Conservation (phyloP, 1,284 basidiomycete genomes). For the Pseudozyma flocculosa region DNA sequence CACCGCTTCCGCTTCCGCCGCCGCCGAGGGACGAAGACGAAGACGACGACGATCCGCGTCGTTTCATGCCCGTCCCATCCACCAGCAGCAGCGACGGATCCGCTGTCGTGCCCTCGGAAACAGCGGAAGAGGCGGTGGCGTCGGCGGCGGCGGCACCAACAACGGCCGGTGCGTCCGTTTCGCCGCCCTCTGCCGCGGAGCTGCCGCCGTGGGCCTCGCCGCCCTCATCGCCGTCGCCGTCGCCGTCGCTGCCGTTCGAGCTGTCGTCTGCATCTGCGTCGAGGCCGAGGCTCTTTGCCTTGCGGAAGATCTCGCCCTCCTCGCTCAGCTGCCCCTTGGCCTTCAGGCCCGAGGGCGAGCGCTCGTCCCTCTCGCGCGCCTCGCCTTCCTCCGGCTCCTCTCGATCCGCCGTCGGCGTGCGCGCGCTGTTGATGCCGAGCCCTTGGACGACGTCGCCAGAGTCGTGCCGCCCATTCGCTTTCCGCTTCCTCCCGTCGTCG, state of each 20-base stretch:
- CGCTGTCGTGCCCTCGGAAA: not conserved
- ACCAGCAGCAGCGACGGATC: not conserved
- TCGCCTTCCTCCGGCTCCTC: constrained; percentile 7
- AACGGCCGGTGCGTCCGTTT: too few relatives aligned
- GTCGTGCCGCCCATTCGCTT: not conserved
- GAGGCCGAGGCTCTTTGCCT: constrained; percentile 28
- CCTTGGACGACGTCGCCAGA: constrained; percentile 5
- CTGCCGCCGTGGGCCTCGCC: not conserved
- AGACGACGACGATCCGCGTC: not conserved
- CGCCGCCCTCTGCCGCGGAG: too few relatives aligned
- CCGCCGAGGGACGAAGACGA: not conserved
- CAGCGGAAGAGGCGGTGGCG: too few relatives aligned
- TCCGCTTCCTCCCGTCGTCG: too few relatives aligned
- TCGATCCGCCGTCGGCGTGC: constrained; percentile 6
- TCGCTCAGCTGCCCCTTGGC: constrained; percentile 47
- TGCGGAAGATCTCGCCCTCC: constrained; percentile 49
- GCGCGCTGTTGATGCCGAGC: constrained; percentile 11
- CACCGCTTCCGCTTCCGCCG: not conserved
- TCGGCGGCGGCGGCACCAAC: too few relatives aligned
- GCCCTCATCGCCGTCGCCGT: constrained; percentile 1
- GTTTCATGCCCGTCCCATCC: too few relatives aligned
- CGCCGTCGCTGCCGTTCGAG: constrained; percentile 3
- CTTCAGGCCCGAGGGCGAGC: constrained; percentile 20
- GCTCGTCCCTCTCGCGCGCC: not conserved
- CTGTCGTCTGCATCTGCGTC: constrained; percentile 13